phyloP scores from a whole-genome alignment of 2,329 filamentous ascomycete species.

The Thermothelomyces thermophilus region DNA sequence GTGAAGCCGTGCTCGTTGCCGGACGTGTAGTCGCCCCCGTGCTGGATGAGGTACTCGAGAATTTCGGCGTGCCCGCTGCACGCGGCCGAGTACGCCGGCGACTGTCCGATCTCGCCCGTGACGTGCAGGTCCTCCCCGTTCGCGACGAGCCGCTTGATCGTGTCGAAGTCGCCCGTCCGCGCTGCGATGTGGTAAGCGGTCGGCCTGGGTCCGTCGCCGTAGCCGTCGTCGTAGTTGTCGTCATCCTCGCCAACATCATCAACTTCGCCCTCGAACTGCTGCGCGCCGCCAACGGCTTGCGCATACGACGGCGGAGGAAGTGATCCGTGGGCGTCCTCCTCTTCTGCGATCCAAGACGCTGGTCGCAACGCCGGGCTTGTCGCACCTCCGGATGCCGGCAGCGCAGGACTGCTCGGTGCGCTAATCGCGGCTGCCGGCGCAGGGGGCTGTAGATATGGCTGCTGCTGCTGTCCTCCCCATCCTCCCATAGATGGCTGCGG shows the following conservation, averaged over 20 bases:
- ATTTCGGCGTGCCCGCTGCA: not conserved
- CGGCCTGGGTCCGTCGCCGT: not conserved
- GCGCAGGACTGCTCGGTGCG: not conserved
- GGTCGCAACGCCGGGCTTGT: not conserved
- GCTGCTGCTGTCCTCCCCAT: not conserved
- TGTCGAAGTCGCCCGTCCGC: not conserved
- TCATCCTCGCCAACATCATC: not conserved
- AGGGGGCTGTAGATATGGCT: not conserved
- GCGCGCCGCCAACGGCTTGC: not conserved
- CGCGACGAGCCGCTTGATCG: not conserved
- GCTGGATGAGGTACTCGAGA: slow-evolving; percentile 1
- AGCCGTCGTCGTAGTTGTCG: not conserved
- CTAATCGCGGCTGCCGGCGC: too few species aligned
- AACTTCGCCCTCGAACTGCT: not conserved
- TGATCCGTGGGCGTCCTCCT: not conserved
- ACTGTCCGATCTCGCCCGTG: not conserved
- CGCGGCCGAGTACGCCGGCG: not conserved
- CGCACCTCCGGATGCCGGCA: not conserved
- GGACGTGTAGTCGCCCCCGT: not conserved
- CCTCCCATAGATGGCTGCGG: not conserved
- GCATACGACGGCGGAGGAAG: not conserved
- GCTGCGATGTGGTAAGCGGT: not conserved
- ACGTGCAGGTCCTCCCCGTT: not conserved
- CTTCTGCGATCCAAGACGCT: not conserved
- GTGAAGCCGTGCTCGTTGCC: not conserved